Evolutionary conservation across 495 filamentous ascomycete species (phyloP), one percentile per base, ranked within the genome.

Genomic region (Parmelia sp.): DNA sequence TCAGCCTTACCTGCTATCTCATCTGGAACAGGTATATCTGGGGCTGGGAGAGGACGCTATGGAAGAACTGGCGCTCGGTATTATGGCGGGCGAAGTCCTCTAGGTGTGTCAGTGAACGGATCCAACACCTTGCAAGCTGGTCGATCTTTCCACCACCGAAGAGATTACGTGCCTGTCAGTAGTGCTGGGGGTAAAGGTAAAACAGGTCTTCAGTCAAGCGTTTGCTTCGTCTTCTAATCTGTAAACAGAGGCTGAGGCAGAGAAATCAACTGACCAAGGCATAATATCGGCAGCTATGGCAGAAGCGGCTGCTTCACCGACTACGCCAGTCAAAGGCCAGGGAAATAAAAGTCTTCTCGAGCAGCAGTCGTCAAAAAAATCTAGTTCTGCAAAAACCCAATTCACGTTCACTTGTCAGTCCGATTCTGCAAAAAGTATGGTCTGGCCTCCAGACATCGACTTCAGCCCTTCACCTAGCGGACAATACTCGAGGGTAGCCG

Each of bases 351-450:
- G 90, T 71, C 79, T 93, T 65, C 71, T 94, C 47, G 86, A 90
- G 51, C 88, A 90, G 70, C 83, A 87, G 73, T 74, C 82, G 23
- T 80, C 83, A 11, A 79, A 81, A 4, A 85, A 83, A 69, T 72
- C 78, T 4, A 84, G 80, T 36, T 78, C 84, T 29, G 82, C 84
- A 15, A 90, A 91, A 61, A 86, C 88, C 0, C 90, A 95, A 67
- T 97, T 97, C 69, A 96, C 92, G 21, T 97, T 97, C 73, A 94
- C 88, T 3, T 93, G 90, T 74, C 88, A 90, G 57, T 87, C 89
- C 1, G 88, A 90, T 68, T 84, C 86, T 25, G 81, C 83, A 3
- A 87, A 84, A 63, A 83, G 83, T 45, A 84, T 88, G 78, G 78
- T 77, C 6, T 73, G 82, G 74, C 79, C 49, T 31, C 49, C 82